phyloP scores from a whole-genome alignment of 768 basidiomycete species.

The Rhodotorula graminis region DNA sequence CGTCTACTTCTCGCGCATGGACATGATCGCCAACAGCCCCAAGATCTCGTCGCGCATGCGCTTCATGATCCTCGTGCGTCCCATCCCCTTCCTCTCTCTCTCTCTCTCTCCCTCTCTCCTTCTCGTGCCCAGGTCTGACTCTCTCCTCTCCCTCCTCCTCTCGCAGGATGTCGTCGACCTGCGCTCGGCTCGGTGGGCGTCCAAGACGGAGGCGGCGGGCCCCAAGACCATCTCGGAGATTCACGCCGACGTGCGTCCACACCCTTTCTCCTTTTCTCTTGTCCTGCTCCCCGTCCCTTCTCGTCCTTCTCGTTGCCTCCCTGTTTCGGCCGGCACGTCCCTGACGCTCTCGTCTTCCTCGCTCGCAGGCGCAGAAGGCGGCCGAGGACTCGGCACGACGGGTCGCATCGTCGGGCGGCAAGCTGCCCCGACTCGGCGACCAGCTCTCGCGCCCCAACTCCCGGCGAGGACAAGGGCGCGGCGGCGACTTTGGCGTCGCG shows the following conservation, averaged over 20 bases:
- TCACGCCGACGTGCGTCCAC: conserved; percentile 67
- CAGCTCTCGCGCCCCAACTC: conserved; percentile 80
- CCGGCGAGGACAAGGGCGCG: conserved; percentile 67
- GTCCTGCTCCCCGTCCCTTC: too few relatives aligned
- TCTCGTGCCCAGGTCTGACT: too few relatives aligned
- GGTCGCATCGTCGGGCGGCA: conserved; percentile 54
- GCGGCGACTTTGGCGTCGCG: conserved; percentile 52
- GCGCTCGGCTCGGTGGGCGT: conserved; percentile 73
- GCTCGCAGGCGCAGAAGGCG: conserved; percentile 69
- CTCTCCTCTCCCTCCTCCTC: not conserved
- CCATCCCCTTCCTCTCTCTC: conserved; percentile 1
- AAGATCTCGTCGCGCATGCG: conserved; percentile 81
- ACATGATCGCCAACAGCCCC: conserved; percentile 66
- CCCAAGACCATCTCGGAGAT: conserved; percentile 84
- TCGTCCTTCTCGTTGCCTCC: not conserved
- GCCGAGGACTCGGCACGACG: conserved; percentile 58
- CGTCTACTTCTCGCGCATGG: conserved; percentile 88
- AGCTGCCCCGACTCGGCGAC: conserved; percentile 38
- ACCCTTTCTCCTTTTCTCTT: not conserved
- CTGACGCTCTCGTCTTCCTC: too few relatives aligned
- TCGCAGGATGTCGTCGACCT: conserved; percentile 82
- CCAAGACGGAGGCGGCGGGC: conserved; percentile 65
- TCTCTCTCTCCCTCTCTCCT: not conserved
- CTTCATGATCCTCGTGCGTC: conserved; percentile 85
- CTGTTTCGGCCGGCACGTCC: not conserved